Evolutionary conservation across 192 early-diverging fungal genomes (phyloP).

Genomic region (Coemansia sp.): DNA sequence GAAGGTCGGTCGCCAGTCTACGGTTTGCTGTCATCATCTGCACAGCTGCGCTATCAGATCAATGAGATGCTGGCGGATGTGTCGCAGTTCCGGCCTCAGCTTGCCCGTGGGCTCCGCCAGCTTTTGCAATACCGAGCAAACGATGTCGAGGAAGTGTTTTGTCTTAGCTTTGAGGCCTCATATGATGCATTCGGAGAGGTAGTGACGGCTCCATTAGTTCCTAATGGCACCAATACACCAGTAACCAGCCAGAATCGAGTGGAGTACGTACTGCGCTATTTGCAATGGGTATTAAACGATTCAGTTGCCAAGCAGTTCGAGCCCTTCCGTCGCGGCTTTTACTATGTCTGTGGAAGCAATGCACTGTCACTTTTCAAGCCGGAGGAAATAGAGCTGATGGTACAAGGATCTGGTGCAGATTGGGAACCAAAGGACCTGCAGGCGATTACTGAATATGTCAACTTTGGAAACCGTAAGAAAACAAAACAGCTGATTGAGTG

Average conservation of each 20-base stretch:
- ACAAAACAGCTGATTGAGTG: conserved; percentile 47
- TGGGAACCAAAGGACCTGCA: conserved; percentile 35
- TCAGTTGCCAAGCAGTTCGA: conserved; percentile 74
- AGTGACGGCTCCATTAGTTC: conserved; percentile 62
- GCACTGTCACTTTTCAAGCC: conserved; percentile 83
- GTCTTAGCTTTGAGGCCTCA: conserved; percentile 72
- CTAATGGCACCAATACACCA: conserved; percentile 57
- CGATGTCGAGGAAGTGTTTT: conserved; percentile 84
- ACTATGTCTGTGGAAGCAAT: conserved; percentile 84
- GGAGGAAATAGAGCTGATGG: conserved; percentile 88
- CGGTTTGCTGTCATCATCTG: conserved; percentile 36
- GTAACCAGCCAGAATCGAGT: conserved; percentile 67
- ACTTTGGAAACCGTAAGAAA: conserved; percentile 19
- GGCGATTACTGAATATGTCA: conserved; percentile 53
- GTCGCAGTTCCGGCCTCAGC: conserved; percentile 64
- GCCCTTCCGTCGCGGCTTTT: conserved; percentile 83
- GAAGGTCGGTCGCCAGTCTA: conserved; percentile 36
- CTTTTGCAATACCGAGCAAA: conserved; percentile 77
- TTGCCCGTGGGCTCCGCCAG: conserved; percentile 80
- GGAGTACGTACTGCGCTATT: conserved; percentile 81
- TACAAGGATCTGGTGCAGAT: conserved; percentile 75
- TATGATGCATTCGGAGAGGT: conserved; percentile 72
- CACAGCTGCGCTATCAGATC: conserved; percentile 51
- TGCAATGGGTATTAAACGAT: conserved; percentile 78
- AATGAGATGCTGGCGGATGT: conserved; percentile 79